Conservation (phyloP, 768 basidiomycete genomes). For the Piloderma croceum region DNA sequence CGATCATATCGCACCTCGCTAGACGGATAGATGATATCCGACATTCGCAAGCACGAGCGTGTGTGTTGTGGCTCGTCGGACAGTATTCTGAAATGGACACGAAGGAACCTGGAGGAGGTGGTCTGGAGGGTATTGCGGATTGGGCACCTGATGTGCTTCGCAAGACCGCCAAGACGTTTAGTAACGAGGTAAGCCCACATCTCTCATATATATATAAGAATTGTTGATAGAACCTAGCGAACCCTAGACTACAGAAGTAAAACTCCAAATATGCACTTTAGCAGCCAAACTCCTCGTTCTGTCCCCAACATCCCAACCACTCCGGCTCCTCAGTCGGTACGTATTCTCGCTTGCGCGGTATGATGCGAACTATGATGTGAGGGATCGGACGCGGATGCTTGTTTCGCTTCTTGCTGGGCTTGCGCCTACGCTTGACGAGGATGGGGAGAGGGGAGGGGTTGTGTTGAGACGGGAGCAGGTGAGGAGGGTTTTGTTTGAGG, state of each 20-base stretch:
- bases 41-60: slow-evolving; percentile 78
- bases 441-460: slow-evolving; percentile 61
- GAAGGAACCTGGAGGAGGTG: slow-evolving; percentile 13
- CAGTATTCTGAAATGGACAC: slow-evolving; percentile 57
- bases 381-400: slow-evolving; percentile 84
- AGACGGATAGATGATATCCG: slow-evolving; percentile 72
- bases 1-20: slow-evolving; percentile 76
- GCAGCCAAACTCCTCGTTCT: slow-evolving; percentile 79
- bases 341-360: slow-evolving; percentile 82
- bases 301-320: slow-evolving; percentile 43
- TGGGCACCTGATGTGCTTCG: slow-evolving; percentile 91
- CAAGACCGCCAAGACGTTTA: slow-evolving; percentile 70
- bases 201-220: background rate
- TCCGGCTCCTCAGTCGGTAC: slow-evolving; percentile 59
- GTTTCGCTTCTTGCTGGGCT: slow-evolving; percentile 61
- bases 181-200: slow-evolving; percentile 50
- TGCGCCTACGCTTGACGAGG: slow-evolving; percentile 26
- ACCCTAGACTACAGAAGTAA: too few species aligned
- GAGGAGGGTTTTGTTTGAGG: slow-evolving; percentile 69
- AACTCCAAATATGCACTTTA: slow-evolving; percentile 81
- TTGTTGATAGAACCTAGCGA: slow-evolving; percentile 1
- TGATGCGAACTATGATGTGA: slow-evolving; percentile 83
- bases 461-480: slow-evolving; percentile 81
- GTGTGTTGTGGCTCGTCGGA: slow-evolving; percentile 89
- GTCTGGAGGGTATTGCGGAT: slow-evolving; percentile 53